Percentiles rank a stretch among this genome's conserved stretches.
Evolutionary conservation across 176 grass and related monocot genomes (phyloP).

Genomic region (Eleusine indica): DNA sequence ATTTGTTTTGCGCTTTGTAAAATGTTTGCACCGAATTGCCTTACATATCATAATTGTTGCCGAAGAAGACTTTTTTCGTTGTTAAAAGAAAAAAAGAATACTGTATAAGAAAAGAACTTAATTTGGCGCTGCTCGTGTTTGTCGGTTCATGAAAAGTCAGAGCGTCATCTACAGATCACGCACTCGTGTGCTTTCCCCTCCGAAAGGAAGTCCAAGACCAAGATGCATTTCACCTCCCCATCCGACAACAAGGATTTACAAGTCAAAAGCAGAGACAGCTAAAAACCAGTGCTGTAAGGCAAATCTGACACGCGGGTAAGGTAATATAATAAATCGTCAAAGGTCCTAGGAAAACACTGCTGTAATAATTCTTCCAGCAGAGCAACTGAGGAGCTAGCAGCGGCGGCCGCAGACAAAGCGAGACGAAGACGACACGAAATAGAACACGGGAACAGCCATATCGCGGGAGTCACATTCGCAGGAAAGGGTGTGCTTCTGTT

Average conservation of each 20-base stretch:
- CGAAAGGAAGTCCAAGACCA: background rate
- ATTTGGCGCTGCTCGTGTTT: background rate
- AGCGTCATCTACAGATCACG: background rate
- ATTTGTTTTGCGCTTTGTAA: background rate
- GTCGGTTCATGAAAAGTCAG: background rate
- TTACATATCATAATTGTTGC: constrained; percentile 9
- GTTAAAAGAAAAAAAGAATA: background rate
- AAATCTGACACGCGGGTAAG: background rate
- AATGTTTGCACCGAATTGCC: background rate
- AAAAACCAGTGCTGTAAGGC: background rate
- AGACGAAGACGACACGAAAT: constrained; percentile 2
- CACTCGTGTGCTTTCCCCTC: background rate
- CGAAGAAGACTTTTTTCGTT: background rate
- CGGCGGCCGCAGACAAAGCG: background rate
- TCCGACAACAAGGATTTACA: background rate
- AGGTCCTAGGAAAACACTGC: background rate
- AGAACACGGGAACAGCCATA: background rate
- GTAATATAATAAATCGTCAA: background rate
- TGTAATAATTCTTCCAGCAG: background rate
- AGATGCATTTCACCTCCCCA: constrained; percentile 34
- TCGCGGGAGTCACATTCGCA: background rate
- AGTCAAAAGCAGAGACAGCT: constrained; percentile 23
- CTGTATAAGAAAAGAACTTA: background rate
- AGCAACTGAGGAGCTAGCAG: constrained; percentile 1
- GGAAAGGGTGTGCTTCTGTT: constrained; percentile 15